Base-by-base conservation (phyloP, 1,139 yeast species). In the Kodamaea derodonti region DNA sequence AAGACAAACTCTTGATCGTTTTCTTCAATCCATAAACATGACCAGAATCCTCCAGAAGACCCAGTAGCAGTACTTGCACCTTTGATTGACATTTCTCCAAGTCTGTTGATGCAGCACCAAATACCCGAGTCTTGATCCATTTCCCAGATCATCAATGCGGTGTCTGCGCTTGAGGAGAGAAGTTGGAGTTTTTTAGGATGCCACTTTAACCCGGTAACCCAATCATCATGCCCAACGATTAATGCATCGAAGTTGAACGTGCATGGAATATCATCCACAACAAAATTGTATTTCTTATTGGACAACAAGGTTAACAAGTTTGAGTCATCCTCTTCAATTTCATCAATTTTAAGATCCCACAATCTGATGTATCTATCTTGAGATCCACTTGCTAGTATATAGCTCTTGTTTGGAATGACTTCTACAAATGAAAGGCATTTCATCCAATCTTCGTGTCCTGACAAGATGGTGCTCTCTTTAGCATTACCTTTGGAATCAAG, bases 31-130 rank as follows among this genome's bases (percentile, higher is more conserved):
- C 97, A 92, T 22, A 82, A 52, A 34, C 94, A 83, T 2, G 86
- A 75, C 95, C 96, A 92, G 56, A 94, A 90, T 3, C 98, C 98
- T 45, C 98, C 98, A 2, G 96, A 79, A 0, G 98, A 85, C 9
- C 99, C 99, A 0, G 98, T 92, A 3, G 98, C 98, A 0, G 98
- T 90, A 3, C 95, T 84, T 0, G 98, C 96, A 47, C 99, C 99
- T 58, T 92, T 92, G 33, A 88, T 83, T 29, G 96, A 83, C 48
- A 92, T 71, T 51, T 92, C 97, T 26, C 99, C 99, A 20, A 94
- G 63, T 49, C 97, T 68, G 22, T 81, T 69, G 14, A 72, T 69
- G 41, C 95, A 85, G 14, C 85, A 72, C 98, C 98, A 94, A 33
- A 92, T 82, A 2, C 97, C 97, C 3, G 95, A 84, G 4, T 75